These are phyloP conservation scores for Biancaea sappan DNA, from an alignment of 306 rosid species.

Conservation along the genomic window DNA sequence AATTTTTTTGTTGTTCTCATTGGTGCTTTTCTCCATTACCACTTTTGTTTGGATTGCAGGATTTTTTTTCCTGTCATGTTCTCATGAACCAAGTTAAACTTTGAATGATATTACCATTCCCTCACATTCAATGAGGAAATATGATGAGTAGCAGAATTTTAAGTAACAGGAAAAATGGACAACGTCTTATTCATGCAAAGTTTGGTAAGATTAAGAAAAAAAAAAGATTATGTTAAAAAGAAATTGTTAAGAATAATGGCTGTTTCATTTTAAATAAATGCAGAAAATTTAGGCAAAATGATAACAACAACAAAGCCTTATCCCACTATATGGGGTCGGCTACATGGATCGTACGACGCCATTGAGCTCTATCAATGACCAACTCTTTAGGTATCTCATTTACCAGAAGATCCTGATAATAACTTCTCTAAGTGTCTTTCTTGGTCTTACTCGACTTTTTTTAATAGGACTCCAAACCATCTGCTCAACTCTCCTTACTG, in stretches of 20 bases:
- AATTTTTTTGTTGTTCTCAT: conserved; percentile 1
- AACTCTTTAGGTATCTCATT: no score
- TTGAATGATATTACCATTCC: conserved; percentile 4
- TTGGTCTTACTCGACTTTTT: no score
- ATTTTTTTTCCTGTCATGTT: not conserved
- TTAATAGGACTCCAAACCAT: no score
- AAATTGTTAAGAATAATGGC: conserved; percentile 1
- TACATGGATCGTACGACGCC: no score
- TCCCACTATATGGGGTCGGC: no score
- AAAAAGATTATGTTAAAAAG: not conserved
- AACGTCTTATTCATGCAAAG: not conserved
- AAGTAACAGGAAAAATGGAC: not conserved
- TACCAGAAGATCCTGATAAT: no score
- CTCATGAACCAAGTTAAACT: conserved; percentile 5
- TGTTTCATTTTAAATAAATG: conserved; percentile 4
- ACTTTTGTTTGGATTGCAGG: conserved; percentile 8
- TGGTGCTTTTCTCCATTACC: not conserved
- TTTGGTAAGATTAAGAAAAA: not conserved
- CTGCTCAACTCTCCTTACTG: no score
- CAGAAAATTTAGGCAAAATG: conserved; percentile 1
- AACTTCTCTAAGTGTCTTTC: no score
- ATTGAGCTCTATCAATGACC: no score
- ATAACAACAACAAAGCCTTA: no score
- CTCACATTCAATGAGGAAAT: conserved; percentile 6
- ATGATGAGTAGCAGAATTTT: not conserved